A percentile compares a stretch with the other conserved stretches of the same genome.
Conservation (phyloP, 2,329 filamentous ascomycete genomes). For the Triangularia setosa region DNA sequence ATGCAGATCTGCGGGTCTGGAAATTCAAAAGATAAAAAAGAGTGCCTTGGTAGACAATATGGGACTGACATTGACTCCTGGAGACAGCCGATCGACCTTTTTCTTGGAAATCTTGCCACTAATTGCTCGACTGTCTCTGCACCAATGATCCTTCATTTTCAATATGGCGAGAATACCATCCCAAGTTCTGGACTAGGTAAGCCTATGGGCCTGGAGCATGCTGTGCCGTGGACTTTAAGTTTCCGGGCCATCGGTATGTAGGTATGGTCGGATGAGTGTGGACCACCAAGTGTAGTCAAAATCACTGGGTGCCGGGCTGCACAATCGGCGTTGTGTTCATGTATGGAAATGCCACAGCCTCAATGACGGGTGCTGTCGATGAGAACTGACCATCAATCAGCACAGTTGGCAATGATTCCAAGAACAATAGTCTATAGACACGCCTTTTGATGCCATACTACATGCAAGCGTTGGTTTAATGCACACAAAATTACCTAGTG, state of each 20-base stretch:
- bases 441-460: no score
- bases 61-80: no score
- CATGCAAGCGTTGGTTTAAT: no score
- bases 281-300: background rate
- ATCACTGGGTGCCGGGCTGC: background rate
- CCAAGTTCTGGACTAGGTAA: background rate
- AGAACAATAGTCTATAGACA: no score
- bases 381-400: background rate
- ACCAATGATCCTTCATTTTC: background rate
- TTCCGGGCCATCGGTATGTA: background rate
- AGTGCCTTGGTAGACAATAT: background rate
- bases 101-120: background rate
- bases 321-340: background rate
- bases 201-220: background rate
- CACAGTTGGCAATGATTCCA: no score
- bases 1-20: constrained; percentile 9
- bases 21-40: background rate
- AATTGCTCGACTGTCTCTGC: background rate
- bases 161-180: background rate
- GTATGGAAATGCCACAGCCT: background rate
- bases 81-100: background rate
- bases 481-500: no score
- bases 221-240: background rate
- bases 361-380: background rate
- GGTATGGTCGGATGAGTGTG: background rate